These are phyloP conservation scores for Xylogone sp. DNA, from an alignment of 2,329 filamentous ascomycete genomes.

Conservation along the genomic window DNA sequence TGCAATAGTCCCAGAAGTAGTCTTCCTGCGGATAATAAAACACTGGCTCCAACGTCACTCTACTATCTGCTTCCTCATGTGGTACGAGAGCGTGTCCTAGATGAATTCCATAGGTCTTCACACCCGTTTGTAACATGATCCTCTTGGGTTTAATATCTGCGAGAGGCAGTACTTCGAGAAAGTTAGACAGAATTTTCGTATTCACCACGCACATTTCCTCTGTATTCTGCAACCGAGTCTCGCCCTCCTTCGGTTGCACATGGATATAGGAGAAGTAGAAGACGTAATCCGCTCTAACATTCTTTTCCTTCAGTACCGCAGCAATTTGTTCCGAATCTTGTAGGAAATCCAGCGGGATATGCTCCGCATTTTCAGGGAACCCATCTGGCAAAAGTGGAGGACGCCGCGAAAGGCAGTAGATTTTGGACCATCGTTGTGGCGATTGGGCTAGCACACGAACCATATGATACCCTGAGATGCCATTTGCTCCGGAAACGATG, in stretches of 20 bases:
- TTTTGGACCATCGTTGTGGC: constrained; percentile 10
- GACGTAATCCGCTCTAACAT: not conserved
- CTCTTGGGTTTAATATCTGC: no score
- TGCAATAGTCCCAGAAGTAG: no score
- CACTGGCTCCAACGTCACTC: no score
- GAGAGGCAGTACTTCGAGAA: no score
- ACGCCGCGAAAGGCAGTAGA: constrained; percentile 8
- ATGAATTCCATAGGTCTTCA: no score
- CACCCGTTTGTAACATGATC: no score
- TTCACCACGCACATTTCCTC: not conserved
- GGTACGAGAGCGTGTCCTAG: no score
- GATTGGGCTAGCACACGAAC: constrained; percentile 5
- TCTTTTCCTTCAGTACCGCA: not conserved
- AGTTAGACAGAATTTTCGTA: no score
- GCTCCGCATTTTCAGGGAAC: not conserved
- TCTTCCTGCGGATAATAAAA: no score
- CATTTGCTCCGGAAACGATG: constrained; percentile 8
- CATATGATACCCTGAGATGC: constrained; percentile 11
- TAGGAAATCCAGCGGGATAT: not conserved
- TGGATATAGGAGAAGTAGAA: constrained; percentile 8
- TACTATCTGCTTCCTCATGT: no score
- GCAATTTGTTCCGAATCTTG: not conserved
- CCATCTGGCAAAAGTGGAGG: not conserved
- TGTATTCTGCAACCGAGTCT: constrained; percentile 1
- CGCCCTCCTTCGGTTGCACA: not conserved